phyloP scores from a whole-genome alignment of 2,329 filamentous ascomycete species.

The Fusarium nodosum region DNA sequence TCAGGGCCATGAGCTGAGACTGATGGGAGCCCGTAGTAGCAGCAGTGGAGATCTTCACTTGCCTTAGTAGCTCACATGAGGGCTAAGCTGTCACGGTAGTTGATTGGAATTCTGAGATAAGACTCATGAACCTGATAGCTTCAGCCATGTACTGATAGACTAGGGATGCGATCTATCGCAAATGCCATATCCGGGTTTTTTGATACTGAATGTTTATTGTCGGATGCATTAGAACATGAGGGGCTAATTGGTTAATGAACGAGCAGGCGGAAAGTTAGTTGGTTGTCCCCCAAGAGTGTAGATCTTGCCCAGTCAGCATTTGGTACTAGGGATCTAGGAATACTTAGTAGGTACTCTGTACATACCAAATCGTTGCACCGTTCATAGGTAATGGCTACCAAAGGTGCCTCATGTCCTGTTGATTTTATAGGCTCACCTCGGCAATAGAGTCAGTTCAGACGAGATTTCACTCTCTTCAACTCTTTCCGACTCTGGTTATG shows the following conservation, averaged over 20 bases:
- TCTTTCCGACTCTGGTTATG: neutral
- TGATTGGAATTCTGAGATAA: constrained; percentile 1
- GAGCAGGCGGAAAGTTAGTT: constrained; percentile 3
- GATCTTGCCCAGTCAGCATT: constrained; percentile 10
- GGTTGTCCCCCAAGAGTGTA: constrained; percentile 7
- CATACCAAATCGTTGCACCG: neutral
- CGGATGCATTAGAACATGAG: constrained; percentile 4
- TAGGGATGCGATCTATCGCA: neutral
- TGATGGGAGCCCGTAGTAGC: constrained; percentile 13
- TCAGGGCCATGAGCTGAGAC: constrained; percentile 16
- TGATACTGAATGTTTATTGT: constrained; percentile 6
- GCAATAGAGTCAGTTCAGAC: constrained; percentile 9
- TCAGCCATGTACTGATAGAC: neutral
- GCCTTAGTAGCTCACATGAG: neutral
- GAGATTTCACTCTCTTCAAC: neutral
- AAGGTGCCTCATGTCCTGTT: no score
- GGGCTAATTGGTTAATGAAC: constrained; percentile 26
- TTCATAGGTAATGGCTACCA: neutral
- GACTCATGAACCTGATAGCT: constrained; percentile 1
- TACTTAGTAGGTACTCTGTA: no score
- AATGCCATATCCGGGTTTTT: constrained; percentile 11
- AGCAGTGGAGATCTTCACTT: constrained; percentile 29
- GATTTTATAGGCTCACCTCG: constrained; percentile 1
- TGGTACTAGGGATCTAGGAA: neutral
- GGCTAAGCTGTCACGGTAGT: neutral